Evolutionary conservation across 2,329 filamentous ascomycete species (phyloP).

Genomic region (Mycosphaerelloides madeirae): DNA sequence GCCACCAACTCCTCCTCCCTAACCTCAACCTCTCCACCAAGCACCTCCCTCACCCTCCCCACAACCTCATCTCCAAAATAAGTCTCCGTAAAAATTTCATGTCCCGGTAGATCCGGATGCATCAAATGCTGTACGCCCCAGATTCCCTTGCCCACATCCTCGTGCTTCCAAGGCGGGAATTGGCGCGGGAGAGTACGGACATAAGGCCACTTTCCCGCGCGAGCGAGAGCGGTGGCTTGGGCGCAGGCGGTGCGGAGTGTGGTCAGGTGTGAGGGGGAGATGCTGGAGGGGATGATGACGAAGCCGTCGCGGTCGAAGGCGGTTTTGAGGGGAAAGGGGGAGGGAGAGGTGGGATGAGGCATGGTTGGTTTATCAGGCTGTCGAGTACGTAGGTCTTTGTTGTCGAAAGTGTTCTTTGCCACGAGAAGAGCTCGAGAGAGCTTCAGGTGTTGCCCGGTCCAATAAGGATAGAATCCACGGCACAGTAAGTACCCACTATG

Average conservation of each 20-base stretch:
- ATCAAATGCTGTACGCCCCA: conserved; percentile 88
- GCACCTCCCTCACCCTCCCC: conserved; percentile 58
- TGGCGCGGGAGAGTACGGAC: conserved; percentile 83
- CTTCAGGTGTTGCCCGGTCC: too few species aligned
- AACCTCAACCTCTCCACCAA: conserved; percentile 44
- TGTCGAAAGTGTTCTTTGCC: too few species aligned
- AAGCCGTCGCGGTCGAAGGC: conserved; percentile 68
- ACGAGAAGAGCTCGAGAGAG: too few species aligned
- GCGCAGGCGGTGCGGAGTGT: conserved; percentile 57
- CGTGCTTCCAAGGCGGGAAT: conserved; percentile 75
- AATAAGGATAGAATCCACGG: too few species aligned
- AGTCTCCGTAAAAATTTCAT: conserved; percentile 56
- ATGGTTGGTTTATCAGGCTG: too few species aligned
- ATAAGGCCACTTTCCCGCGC: conserved; percentile 70
- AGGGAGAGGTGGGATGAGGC: background rate
- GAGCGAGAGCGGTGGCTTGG: conserved; percentile 56
- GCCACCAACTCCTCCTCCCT: conserved; percentile 63
- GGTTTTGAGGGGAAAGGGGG: conserved; percentile 37
- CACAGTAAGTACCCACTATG: too few species aligned
- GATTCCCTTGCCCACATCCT: conserved; percentile 56
- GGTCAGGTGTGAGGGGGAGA: conserved; percentile 53
- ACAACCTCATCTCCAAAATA: conserved; percentile 70
- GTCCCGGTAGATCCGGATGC: conserved; percentile 63
- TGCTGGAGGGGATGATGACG: conserved; percentile 63
- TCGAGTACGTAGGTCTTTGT: too few species aligned